phyloP scores from a whole-genome alignment of 73 alveolate genomes.

The Paramecium biaurelia region DNA sequence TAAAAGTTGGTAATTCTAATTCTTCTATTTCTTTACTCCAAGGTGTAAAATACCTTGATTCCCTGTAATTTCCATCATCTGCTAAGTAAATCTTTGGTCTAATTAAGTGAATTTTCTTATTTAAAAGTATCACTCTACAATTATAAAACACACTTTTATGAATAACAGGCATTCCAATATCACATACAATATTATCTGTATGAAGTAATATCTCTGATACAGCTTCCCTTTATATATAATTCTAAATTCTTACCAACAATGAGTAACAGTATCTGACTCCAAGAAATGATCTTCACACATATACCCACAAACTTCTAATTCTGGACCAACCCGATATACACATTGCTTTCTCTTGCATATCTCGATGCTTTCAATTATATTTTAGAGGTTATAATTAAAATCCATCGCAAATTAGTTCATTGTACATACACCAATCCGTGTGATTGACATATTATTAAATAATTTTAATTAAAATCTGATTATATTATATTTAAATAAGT shows the following conservation, averaged over 20 bases:
- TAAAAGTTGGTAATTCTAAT: slow-evolving; percentile 68
- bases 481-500: background rate
- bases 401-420: slow-evolving; percentile 48
- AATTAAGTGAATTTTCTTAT: slow-evolving; percentile 76
- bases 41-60: slow-evolving; percentile 91
- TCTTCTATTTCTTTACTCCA: slow-evolving; percentile 77
- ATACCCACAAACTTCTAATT: slow-evolving; percentile 89
- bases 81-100: slow-evolving; percentile 91
- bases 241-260: slow-evolving; percentile 83
- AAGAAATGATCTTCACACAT: slow-evolving; percentile 91
- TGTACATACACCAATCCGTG: slow-evolving; percentile 59
- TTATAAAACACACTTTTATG: slow-evolving; percentile 81
- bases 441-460: slow-evolving; percentile 12
- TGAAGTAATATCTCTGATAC: slow-evolving; percentile 52
- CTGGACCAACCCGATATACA: slow-evolving; percentile 79
- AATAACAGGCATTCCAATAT: slow-evolving; percentile 91
- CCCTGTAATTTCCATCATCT: slow-evolving; percentile 91
- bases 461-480: background rate
- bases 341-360: slow-evolving; percentile 64
- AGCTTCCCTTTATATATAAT: slow-evolving; percentile 32
- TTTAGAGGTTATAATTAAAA: slow-evolving; percentile 66
- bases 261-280: slow-evolving; percentile 88
- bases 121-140: slow-evolving; percentile 77
- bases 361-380: slow-evolving; percentile 77
- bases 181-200: slow-evolving; percentile 78